Percentiles rank a stretch among this genome's conserved stretches.
These are phyloP conservation scores for Canavalia ensiformis DNA, from an alignment of 306 rosid genomes.

Conservation along the genomic window DNA sequence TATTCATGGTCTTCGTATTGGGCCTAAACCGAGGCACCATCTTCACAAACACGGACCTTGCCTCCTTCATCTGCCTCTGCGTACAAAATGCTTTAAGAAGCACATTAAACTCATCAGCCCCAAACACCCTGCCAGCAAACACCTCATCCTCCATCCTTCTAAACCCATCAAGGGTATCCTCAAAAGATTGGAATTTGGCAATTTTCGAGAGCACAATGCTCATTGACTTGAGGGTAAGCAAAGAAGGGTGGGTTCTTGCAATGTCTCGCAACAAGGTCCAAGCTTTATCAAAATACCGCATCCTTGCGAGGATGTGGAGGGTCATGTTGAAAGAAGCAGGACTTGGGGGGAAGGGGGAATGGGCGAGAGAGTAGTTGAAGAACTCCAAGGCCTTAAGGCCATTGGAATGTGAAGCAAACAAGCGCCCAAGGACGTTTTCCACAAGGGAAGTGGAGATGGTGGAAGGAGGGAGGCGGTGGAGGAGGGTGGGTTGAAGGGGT, in stretches of 20 bases:
- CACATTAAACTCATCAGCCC: conserved; percentile 79
- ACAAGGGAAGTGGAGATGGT: conserved; percentile 58
- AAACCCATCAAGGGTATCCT: conserved; percentile 79
- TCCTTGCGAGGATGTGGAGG: conserved; percentile 77
- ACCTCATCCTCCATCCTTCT: conserved; percentile 73
- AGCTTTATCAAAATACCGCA: conserved; percentile 85
- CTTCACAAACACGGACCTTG: conserved; percentile 74
- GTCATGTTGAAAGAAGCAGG: conserved; percentile 75
- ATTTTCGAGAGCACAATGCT: conserved; percentile 83
- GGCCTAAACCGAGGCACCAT: conserved; percentile 69
- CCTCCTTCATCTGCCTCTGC: conserved; percentile 91
- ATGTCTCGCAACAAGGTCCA: conserved; percentile 69
- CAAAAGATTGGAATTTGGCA: conserved; percentile 73
- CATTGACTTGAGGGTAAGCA: conserved; percentile 86
- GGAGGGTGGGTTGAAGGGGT: conserved; percentile 76
- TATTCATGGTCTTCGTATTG: conserved; percentile 83
- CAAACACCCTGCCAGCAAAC: conserved; percentile 67
- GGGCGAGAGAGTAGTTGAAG: conserved; percentile 64
- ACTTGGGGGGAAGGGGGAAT: conserved; percentile 57
- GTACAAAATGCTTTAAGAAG: conserved; percentile 79
- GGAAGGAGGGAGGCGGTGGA: conserved; percentile 60
- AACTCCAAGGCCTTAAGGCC: conserved; percentile 91
- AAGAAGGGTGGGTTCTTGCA: conserved; percentile 53
- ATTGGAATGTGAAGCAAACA: conserved; percentile 84
- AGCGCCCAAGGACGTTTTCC: conserved; percentile 67